Percentiles rank a stretch among this genome's conserved stretches.
Evolutionary conservation across 2,329 filamentous ascomycete species (phyloP).

Genomic region (Chlorencoelia australis): DNA sequence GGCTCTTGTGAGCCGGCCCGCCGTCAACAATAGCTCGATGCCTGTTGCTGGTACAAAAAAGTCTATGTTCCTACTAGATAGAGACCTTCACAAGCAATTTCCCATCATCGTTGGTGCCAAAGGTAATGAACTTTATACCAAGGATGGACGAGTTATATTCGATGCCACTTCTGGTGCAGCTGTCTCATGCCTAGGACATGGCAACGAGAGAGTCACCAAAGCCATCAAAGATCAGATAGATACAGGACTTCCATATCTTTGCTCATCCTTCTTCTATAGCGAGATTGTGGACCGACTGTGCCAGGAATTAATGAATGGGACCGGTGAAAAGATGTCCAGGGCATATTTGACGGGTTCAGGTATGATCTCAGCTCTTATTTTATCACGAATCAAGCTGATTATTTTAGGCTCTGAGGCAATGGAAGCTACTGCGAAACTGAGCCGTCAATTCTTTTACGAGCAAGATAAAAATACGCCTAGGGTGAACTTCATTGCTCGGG

Average conservation of each 20-base stretch:
- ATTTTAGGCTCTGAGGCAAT: slow-evolving; percentile 53
- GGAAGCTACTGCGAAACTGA: slow-evolving; percentile 58
- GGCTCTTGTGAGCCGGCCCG: neutral
- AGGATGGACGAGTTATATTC: slow-evolving; percentile 48
- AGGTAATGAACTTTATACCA: slow-evolving; percentile 22
- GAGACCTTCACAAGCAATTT: slow-evolving; percentile 22
- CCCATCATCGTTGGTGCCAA: slow-evolving; percentile 19
- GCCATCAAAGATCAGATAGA: slow-evolving; percentile 51
- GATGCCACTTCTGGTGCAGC: slow-evolving; percentile 67
- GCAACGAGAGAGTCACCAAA: slow-evolving; percentile 46
- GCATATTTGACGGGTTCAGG: slow-evolving; percentile 49
- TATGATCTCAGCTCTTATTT: slow-evolving; percentile 18
- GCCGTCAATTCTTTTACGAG: slow-evolving; percentile 56
- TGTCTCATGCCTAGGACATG: slow-evolving; percentile 62
- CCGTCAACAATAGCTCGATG: slow-evolving; percentile 1
- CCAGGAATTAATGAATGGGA: slow-evolving; percentile 31
- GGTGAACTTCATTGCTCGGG: slow-evolving; percentile 51
- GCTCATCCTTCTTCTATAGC: slow-evolving; percentile 48
- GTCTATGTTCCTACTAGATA: slow-evolving; percentile 19
- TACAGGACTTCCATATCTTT: slow-evolving; percentile 44
- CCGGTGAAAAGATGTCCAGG: slow-evolving; percentile 37
- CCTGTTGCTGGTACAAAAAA: slow-evolving; percentile 9
- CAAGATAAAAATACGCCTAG: slow-evolving; percentile 35
- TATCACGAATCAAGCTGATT: slow-evolving; percentile 5
- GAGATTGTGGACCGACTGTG: slow-evolving; percentile 39